Evolutionary conservation across 1,284 basidiomycete genomes (phyloP), one percentile per base, ranked within the genome.

Genomic region (Ustilago shanxiensis): DNA sequence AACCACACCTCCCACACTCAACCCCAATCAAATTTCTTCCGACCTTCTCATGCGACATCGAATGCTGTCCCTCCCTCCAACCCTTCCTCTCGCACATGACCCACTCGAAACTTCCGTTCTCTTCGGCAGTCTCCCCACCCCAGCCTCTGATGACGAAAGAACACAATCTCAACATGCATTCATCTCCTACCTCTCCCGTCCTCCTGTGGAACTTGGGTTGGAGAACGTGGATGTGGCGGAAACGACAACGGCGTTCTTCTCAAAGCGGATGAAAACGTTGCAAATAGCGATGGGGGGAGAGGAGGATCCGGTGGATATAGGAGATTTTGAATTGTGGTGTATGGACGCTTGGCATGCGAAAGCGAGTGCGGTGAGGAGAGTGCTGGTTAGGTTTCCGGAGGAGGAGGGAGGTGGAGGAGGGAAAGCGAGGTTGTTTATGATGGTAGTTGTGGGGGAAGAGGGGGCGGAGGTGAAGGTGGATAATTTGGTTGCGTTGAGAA

Each of bases 21-120:
- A 28, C 1, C 52, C 26, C 1, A 1, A n/a, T 18, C 73, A 72
- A 24, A 41, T 72, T 22, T 72, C 73, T 2, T 28, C 64, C 20
- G 71, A 73, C 39, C 60, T 77, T 7, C 47, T 13, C 6, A 72
- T 64, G 70, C 66, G 75, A 14, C 70, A 70, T 16, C 70, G 66
- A 4, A 66, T 77, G 53, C 64, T 77, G 13, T 58, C 56, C 18
- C 55, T 73, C 0, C 39, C 66, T 4, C n/a, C 51, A 1, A 24
- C 54, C 28, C 20, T 62, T 3, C 68, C 69, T 2, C 13, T 9
- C 16, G 69, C 61, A 16, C 28, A 47, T 41, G 73, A 77, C 22
- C 4, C 55, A 24, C 16, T 58, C 49, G 66, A 65, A 35, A n/a
- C 18, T 24, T 33, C 33, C 18, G 45, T 29, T n/a, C 20, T 39